Evolutionary conservation across 495 filamentous ascomycete species (phyloP).

Genomic region (Penicillium lagena): DNA sequence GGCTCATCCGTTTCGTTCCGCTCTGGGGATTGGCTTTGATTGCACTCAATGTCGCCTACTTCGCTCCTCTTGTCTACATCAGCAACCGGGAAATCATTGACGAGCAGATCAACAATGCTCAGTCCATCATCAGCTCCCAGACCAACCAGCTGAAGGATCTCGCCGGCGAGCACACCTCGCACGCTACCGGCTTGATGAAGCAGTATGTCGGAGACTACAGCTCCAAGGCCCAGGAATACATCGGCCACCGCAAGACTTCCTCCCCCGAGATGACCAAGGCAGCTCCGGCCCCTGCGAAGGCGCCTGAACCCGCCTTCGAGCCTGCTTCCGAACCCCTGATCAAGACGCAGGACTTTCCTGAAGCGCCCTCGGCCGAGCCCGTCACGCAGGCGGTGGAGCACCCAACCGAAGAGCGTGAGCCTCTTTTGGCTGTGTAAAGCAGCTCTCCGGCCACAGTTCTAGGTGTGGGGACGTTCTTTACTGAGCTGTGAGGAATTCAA

Average conservation of each 20-base stretch:
- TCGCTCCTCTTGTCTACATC: constrained; percentile 84
- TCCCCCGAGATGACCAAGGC: constrained; percentile 40
- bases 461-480: no score
- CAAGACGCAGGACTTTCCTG: constrained; percentile 24
- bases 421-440: constrained; percentile 29
- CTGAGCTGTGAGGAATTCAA: not conserved
- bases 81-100: constrained; percentile 94
- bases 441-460: no score
- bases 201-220: constrained; percentile 79
- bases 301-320: not conserved
- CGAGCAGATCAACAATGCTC: constrained; percentile 63
- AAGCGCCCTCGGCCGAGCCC: constrained; percentile 49
- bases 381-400: constrained; percentile 34
- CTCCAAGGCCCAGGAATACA: constrained; percentile 74
- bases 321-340: constrained; percentile 14
- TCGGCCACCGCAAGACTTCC: constrained; percentile 45
- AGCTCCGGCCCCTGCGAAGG: not conserved
- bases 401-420: constrained; percentile 22
- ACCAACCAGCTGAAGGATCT: constrained; percentile 73
- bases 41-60: constrained; percentile 67
- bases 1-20: constrained; percentile 87
- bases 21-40: constrained; percentile 88
- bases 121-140: constrained; percentile 71
- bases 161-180: constrained; percentile 73
- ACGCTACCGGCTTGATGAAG: constrained; percentile 69